Evolutionary conservation across 1,139 yeast genomes (phyloP).

Genomic region (Sugiyamaella castrensis): DNA sequence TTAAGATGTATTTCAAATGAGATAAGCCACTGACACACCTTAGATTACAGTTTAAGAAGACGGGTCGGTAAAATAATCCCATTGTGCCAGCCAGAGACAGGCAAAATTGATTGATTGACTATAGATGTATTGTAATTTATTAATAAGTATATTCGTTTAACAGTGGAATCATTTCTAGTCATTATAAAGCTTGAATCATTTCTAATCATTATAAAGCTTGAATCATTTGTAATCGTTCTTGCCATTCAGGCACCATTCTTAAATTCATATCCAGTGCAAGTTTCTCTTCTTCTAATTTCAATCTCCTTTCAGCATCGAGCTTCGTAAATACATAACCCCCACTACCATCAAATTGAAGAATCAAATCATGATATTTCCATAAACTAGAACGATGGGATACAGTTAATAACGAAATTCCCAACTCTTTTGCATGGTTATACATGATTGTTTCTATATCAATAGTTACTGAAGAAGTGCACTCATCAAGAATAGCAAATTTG

Average conservation of each 20-base stretch:
- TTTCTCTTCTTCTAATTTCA: constrained; percentile 69
- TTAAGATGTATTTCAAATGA: no score
- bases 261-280: constrained; percentile 59
- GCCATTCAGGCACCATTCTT: constrained; percentile 63
- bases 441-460: constrained; percentile 88
- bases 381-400: constrained; percentile 91
- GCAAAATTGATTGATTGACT: no score
- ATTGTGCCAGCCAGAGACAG: no score
- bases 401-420: constrained; percentile 80
- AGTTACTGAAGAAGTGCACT: constrained; percentile 91
- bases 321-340: constrained; percentile 71
- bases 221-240: constrained; percentile 51
- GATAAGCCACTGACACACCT: no score
- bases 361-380: constrained; percentile 86
- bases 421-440: constrained; percentile 77
- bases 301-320: constrained; percentile 65
- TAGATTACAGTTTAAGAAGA: no score
- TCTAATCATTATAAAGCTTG: constrained; percentile 28
- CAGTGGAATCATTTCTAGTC: neutral
- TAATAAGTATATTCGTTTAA: neutral
- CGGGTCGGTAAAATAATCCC: no score
- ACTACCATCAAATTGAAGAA: constrained; percentile 81
- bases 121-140: neutral
- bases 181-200: constrained; percentile 25
- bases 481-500: constrained; percentile 89